Evolutionary conservation across 176 grass and related monocot species (phyloP).

Genomic region (Avena sativa): DNA sequence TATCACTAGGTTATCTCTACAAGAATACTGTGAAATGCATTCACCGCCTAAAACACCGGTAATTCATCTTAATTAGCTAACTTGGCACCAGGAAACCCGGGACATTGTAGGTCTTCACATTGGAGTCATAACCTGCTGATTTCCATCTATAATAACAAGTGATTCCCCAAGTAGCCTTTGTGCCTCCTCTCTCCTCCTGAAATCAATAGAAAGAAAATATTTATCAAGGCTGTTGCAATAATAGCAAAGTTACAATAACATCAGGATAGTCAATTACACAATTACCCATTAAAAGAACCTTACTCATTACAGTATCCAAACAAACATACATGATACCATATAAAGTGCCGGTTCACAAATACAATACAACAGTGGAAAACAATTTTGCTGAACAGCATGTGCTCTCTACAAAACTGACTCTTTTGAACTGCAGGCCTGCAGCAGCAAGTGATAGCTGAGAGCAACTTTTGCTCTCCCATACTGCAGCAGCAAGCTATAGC

Average conservation of each 20-base stretch:
- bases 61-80: neutral
- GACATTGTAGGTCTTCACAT: neutral
- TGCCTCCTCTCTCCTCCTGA: constrained; percentile 91
- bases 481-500: neutral
- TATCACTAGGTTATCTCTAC: neutral
- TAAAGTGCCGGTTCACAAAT: constrained; percentile 8
- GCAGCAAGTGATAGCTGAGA: neutral
- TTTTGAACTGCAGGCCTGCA: neutral
- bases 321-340: neutral
- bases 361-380: neutral
- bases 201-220: constrained; percentile 36
- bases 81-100: neutral
- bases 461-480: neutral
- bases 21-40: neutral
- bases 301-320: neutral
- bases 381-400: neutral
- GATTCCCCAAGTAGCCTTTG: constrained; percentile 81
- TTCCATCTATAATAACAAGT: constrained; percentile 68
- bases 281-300: neutral
- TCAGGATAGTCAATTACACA: neutral
- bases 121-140: constrained; percentile 36
- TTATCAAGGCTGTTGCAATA: neutral
- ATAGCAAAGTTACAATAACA: constrained; percentile 28
- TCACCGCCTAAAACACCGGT: neutral
- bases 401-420: neutral